These are phyloP conservation scores for Tulasnella sp. DNA, from an alignment of 768 basidiomycete genomes.

Conservation along the genomic window DNA sequence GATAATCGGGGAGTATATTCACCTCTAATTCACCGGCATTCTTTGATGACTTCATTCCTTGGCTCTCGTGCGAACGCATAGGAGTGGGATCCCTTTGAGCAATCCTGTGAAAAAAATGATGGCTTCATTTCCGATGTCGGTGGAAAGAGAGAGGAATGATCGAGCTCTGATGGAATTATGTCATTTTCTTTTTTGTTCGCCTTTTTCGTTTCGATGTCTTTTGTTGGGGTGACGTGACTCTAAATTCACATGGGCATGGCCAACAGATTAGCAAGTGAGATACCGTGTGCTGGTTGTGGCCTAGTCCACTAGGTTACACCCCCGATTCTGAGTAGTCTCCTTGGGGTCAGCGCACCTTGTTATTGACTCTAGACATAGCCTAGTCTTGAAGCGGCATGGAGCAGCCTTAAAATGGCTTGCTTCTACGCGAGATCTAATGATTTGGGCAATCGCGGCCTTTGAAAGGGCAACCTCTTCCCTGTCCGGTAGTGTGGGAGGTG, in stretches of 20 bases:
- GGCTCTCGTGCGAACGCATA: neutral
- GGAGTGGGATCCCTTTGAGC: neutral
- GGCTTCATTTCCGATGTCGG: slow-evolving; percentile 2
- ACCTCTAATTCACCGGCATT: neutral
- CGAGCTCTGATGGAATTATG: slow-evolving; percentile 1
- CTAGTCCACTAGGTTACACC: neutral
- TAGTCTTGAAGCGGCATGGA: neutral
- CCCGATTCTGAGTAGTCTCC: neutral
- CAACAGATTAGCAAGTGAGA: slow-evolving; percentile 12
- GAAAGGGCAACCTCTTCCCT: neutral
- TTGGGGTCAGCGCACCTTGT: neutral
- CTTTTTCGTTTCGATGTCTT: no score
- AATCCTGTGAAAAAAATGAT: neutral
- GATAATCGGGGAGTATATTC: slow-evolving; percentile 9
- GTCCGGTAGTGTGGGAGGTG: neutral
- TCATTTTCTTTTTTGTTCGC: neutral
- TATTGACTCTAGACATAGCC: neutral
- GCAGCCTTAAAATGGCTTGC: neutral
- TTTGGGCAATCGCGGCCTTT: neutral
- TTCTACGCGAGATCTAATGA: neutral
- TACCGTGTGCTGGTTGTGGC: slow-evolving; percentile 9
- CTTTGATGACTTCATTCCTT: neutral
- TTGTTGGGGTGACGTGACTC: neutral
- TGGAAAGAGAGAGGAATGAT: neutral
- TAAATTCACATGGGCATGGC: slow-evolving; percentile 3